Conservation (phyloP, 1,284 basidiomycete species). For the Microbotryomycetes sp. region DNA sequence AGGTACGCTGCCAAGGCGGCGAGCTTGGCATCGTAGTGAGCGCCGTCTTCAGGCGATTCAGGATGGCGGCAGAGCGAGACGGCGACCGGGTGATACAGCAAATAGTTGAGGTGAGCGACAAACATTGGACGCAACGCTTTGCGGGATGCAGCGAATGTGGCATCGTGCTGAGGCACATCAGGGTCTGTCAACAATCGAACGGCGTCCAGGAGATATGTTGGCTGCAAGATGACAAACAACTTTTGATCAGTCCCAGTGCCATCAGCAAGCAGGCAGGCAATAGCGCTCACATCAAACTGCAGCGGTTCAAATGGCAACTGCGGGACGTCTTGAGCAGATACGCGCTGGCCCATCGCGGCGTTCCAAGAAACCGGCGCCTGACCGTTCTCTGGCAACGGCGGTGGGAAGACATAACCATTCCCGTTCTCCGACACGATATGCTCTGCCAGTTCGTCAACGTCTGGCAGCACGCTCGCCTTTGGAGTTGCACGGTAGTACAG, state of each 20-base stretch:
- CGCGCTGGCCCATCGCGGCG: constrained; percentile 3
- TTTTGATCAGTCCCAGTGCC: not conserved
- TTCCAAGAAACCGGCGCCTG: constrained; percentile 12
- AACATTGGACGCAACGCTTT: constrained; percentile 23
- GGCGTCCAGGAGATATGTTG: constrained; percentile 34
- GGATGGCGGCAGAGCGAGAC: constrained; percentile 16
- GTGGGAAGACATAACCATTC: constrained; percentile 34
- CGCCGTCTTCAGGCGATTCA: constrained; percentile 11
- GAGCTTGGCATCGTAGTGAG: constrained; percentile 33
- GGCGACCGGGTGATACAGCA: constrained; percentile 25
- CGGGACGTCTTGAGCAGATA: constrained; percentile 10
- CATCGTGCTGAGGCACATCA: constrained; percentile 4
- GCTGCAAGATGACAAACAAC: constrained; percentile 2
- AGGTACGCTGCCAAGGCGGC: constrained; percentile 35
- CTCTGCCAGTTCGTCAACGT: not conserved
- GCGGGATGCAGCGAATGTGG: constrained; percentile 2
- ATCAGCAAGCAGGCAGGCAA: not conserved
- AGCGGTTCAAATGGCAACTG: constrained; percentile 30
- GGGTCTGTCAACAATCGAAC: constrained; percentile 30
- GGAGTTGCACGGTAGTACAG: constrained; percentile 16
- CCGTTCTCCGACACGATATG: constrained; percentile 9
- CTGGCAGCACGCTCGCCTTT: not conserved
- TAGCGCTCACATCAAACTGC: constrained; percentile 28
- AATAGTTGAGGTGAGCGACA: constrained; percentile 31
- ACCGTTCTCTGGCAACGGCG: constrained; percentile 19